phyloP scores from a whole-genome alignment of 148 eudicot species.

The Agrostemma githago region DNA sequence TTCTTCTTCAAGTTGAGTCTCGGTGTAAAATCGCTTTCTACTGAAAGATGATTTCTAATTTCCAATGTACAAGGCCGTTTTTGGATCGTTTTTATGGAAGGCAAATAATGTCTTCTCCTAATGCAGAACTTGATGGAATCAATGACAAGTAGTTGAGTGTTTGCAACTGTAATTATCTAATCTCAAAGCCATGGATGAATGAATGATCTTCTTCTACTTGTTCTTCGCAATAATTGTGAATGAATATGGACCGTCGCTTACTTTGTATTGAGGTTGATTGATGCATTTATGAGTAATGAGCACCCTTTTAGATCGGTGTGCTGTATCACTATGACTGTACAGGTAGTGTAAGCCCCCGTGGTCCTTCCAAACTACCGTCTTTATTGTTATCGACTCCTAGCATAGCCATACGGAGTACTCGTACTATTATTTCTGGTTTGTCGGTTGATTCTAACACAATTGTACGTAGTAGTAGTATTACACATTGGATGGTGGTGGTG shows the following conservation, averaged over 20 bases:
- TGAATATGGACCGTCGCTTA: neutral
- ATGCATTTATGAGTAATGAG: neutral
- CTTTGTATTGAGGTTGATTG: neutral
- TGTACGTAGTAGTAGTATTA: neutral
- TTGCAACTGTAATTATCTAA: neutral
- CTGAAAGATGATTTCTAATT: slow-evolving; percentile 22
- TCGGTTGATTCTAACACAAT: neutral
- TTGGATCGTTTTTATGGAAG: neutral
- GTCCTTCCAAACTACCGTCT: neutral
- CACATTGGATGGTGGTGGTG: neutral
- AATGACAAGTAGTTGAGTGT: neutral
- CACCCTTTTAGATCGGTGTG: neutral
- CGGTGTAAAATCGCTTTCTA: slow-evolving; percentile 19
- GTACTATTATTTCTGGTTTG: neutral
- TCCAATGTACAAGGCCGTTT: neutral
- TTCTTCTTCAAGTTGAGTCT: neutral
- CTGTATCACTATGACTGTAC: neutral
- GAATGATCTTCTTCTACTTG: no score
- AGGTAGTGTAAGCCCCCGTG: neutral
- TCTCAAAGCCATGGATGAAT: neutral
- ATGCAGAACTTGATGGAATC: neutral
- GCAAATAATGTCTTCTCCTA: neutral
- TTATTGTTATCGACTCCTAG: neutral
- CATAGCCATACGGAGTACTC: no score
- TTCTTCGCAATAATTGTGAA: neutral